phyloP scores from a whole-genome alignment of 1,284 basidiomycete genomes.

The Gymnopus androsaceus region DNA sequence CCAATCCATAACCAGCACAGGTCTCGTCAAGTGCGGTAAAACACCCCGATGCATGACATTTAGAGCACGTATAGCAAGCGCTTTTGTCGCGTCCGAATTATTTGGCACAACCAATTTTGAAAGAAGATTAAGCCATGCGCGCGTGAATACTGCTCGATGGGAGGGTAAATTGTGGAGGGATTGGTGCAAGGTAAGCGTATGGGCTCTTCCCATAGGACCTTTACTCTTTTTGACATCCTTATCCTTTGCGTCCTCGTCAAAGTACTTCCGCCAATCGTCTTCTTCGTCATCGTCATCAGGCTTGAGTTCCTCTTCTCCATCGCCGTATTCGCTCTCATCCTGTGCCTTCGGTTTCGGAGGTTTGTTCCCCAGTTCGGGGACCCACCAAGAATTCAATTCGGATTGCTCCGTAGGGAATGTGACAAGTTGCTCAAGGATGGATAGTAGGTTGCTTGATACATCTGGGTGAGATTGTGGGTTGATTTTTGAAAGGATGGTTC shows the following conservation, averaged over 20 bases:
- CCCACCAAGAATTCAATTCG: constrained; percentile 88
- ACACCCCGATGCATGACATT: constrained; percentile 85
- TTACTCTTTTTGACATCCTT: constrained; percentile 35
- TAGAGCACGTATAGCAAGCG: constrained; percentile 61
- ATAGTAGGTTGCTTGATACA: constrained; percentile 66
- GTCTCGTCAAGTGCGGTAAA: constrained; percentile 80
- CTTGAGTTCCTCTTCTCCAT: constrained; percentile 39
- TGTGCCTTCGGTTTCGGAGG: constrained; percentile 51
- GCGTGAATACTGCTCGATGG: constrained; percentile 78
- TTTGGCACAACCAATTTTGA: constrained; percentile 53
- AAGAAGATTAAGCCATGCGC: constrained; percentile 75
- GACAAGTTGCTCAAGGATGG: constrained; percentile 74
- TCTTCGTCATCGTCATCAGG: constrained; percentile 39
- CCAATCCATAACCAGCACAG: constrained; percentile 93
- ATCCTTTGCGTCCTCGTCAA: constrained; percentile 56
- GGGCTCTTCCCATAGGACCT: constrained; percentile 47
- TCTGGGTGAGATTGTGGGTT: constrained; percentile 33
- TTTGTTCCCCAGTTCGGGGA: constrained; percentile 67
- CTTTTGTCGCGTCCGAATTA: constrained; percentile 38
- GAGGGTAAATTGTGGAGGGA: constrained; percentile 72
- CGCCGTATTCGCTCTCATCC: constrained; percentile 39
- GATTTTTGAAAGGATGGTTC: constrained; percentile 4
- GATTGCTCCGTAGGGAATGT: constrained; percentile 79
- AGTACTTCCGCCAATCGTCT: constrained; percentile 82
- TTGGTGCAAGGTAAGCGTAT: constrained; percentile 71